A percentile compares a stretch with the other conserved stretches of the same genome.
phyloP scores from a whole-genome alignment of 805 yeast species.

The Kuraishia floccosa region DNA sequence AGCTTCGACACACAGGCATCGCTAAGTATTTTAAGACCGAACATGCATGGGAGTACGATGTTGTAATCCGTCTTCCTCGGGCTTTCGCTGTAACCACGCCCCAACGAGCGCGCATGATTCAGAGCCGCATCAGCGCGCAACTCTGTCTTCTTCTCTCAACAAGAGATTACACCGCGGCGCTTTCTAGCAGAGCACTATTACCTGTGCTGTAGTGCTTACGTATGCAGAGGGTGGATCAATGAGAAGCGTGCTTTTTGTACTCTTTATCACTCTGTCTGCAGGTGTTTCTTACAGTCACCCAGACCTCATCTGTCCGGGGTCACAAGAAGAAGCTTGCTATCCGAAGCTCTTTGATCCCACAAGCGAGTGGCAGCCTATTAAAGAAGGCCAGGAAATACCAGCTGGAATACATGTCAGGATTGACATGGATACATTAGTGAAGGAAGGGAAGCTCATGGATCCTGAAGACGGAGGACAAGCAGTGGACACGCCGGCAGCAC shows the following conservation, averaged over 20 bases:
- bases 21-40: no score
- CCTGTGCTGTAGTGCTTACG: background rate
- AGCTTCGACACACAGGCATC: no score
- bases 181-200: background rate
- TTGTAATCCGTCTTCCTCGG: no score
- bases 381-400: constrained; percentile 68
- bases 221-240: background rate
- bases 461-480: constrained; percentile 5
- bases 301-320: constrained; percentile 25
- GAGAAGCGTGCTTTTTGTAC: background rate
- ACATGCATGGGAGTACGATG: no score
- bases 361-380: constrained; percentile 56
- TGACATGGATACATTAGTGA: constrained; percentile 59
- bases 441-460: constrained; percentile 55
- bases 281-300: background rate
- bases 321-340: constrained; percentile 42
- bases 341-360: constrained; percentile 54
- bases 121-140: no score
- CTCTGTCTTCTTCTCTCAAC: no score
- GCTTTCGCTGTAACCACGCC: no score
- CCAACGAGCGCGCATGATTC: no score
- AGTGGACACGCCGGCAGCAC: constrained; percentile 1
- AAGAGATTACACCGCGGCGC: no score
- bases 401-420: constrained; percentile 69
- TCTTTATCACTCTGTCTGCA: background rate